Base-by-base conservation (phyloP, 2,329 filamentous ascomycete genomes). In the Alternaria tenuissima region DNA sequence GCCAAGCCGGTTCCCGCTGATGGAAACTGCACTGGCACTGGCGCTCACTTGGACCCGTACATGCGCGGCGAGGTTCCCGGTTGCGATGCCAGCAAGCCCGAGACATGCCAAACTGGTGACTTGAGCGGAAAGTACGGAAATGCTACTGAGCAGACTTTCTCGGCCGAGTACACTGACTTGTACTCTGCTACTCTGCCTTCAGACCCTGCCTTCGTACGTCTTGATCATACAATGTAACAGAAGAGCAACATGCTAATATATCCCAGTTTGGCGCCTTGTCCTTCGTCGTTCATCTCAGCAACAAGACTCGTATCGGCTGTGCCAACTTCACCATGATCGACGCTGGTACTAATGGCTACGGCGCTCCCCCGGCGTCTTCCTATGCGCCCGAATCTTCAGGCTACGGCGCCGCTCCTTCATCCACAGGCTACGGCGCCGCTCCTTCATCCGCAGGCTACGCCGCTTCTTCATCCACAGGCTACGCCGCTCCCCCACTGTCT, bases 291-390 rank as follows among this genome's bases (percentile, higher is more conserved):
- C 85, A 88, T 67, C 78, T 76, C 47, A 74, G 80, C 52, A 84
- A 87, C 75, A 81, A 81, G 64, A 84, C 82, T 7, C 82, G 84
- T 63, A 79, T 88, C 67, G 82, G 83, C 30, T 88, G 86, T 77
- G 86, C 83, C 59, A 87, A 87, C 75, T 87, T 88, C 72, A 75
- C 66, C 41, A 59, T 60, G 39, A 24, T 70, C 92, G 7, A 91
- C 85, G 62, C 89, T 86, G 12, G 86, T 81, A 58, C 59, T 81
- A 58, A 61, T 34, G 47, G 44, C 88, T 87, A 57, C 18, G 42
- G 48, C 26, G 14, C 36, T n/a, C 16, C 55, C 28, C 16, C 36
- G 11, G 20, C 14, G 36, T 42, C 49, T 7, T 38, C 52, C 28
- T 11, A 12, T 30, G 20, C 55, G 28, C 16, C 42, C 11, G 20